Evolutionary conservation across 768 basidiomycete species (phyloP).

Genomic region (Lentinula aciculospora): DNA sequence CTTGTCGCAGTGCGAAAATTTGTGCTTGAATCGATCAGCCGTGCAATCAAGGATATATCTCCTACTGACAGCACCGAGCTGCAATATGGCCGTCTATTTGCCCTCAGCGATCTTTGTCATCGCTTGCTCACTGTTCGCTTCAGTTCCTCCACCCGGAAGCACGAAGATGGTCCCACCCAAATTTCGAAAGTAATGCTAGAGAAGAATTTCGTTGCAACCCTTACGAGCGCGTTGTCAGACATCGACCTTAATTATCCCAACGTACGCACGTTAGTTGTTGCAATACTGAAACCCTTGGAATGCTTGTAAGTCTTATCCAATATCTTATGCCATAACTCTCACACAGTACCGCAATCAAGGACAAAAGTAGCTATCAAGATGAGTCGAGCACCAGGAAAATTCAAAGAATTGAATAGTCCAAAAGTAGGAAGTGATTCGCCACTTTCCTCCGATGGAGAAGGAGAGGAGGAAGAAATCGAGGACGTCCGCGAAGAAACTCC

Average conservation of each 20-base stretch:
- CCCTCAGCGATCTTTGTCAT: slow-evolving; percentile 82
- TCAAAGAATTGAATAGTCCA: slow-evolving; percentile 50
- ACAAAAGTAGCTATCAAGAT: slow-evolving; percentile 98
- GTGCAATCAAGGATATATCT: slow-evolving; percentile 73
- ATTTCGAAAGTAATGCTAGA: slow-evolving; percentile 98
- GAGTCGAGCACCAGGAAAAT: slow-evolving; percentile 72
- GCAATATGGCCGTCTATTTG: slow-evolving; percentile 85
- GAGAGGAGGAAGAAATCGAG: slow-evolving; percentile 54
- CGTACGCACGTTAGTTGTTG: slow-evolving; percentile 78
- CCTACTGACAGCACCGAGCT: slow-evolving; percentile 55
- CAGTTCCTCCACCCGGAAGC: slow-evolving; percentile 50
- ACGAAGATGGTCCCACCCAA: slow-evolving; percentile 80
- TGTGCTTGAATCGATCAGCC: slow-evolving; percentile 84
- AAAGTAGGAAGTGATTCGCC: slow-evolving; percentile 44
- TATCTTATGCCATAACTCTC: not conserved
- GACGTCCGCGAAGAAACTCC: slow-evolving; percentile 74
- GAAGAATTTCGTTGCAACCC: slow-evolving; percentile 87
- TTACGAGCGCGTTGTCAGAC: slow-evolving; percentile 86
- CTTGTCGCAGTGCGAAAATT: slow-evolving; percentile 88
- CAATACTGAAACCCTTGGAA: slow-evolving; percentile 85
- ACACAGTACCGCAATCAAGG: slow-evolving; percentile 32
- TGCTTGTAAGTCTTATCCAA: slow-evolving; percentile 60
- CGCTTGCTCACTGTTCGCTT: slow-evolving; percentile 80
- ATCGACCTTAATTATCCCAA: slow-evolving; percentile 96
- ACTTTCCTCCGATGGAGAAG: slow-evolving; percentile 46